These are phyloP conservation scores for Coprinopsis strossmayeri DNA, from an alignment of 768 basidiomycete genomes.

Conservation along the genomic window DNA sequence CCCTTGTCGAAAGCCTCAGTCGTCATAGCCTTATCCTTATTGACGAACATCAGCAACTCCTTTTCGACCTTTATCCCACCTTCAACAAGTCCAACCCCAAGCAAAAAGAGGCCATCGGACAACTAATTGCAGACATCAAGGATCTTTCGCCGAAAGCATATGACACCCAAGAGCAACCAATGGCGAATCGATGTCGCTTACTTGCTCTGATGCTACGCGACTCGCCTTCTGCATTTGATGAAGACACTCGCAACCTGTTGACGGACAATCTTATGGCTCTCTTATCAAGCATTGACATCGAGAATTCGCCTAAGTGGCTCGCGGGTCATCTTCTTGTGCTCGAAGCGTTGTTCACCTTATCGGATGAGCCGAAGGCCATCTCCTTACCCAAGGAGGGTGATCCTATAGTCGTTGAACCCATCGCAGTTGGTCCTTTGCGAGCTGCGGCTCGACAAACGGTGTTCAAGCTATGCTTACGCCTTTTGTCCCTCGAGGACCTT, in stretches of 20 bases:
- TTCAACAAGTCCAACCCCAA: conserved; percentile 64
- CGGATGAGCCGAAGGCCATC: conserved; percentile 64
- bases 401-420: conserved; percentile 41
- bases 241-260: conserved; percentile 46
- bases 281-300: conserved; percentile 47
- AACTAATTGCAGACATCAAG: conserved; percentile 74
- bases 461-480: conserved; percentile 69
- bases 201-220: conserved; percentile 81
- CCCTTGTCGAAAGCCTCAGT: conserved; percentile 58
- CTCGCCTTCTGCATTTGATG: conserved; percentile 50
- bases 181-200: conserved; percentile 79
- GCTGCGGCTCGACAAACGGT: conserved; percentile 55
- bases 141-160: conserved; percentile 57
- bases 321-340: conserved; percentile 79
- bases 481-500: conserved; percentile 58
- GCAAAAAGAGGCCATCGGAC: conserved; percentile 59
- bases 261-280: conserved; percentile 67
- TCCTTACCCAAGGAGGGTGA: conserved; percentile 68
- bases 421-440: conserved; percentile 56
- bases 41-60: conserved; percentile 80
- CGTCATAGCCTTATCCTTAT: conserved; percentile 70
- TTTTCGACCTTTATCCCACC: conserved; percentile 82
- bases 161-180: conserved; percentile 65
- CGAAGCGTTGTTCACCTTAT: conserved; percentile 73
- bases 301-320: conserved; percentile 82